Base-by-base conservation (phyloP, 202 grass and related monocot species). In the Panicum virgatum region DNA sequence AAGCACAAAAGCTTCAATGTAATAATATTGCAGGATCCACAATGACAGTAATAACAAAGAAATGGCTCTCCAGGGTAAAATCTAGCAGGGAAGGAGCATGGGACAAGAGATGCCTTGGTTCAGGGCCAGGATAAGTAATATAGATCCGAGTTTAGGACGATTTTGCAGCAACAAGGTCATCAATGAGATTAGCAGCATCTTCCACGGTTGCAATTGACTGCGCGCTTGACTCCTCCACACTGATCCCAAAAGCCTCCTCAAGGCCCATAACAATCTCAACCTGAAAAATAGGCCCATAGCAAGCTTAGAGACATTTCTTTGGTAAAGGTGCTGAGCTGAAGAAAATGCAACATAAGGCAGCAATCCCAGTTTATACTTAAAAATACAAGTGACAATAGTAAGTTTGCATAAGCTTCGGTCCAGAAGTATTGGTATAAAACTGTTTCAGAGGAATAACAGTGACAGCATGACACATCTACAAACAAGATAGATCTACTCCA, bases 231-330 rank as follows among this genome's bases (percentile, higher is more conserved):
- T 96, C 93, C 45, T 96, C 93, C 7, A 96, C 93, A 12, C 23
- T 93, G 88, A 96, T 96, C 3, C 80, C 43, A 4, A 96, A 96
- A 36, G 71, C 79, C 82, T 96, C 93, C 88, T 96, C 93, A 37
- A 96, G 86, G 51, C 88, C 90, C 93, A 96, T 93, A 54, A 96
- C 88, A 80, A 96, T 90, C 90, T 96, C 93, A 57, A 96, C 93
- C 93, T 96, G 86, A 75, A 84, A 68, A 73, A 43, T 1, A 78
- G 5, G 56, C 29, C 14, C 12, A 52, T 29, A 10, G 0, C 9
- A 69, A 57, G 48, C 25, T 83, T 56, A 56, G 12, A n/a, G n/a
- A n/a, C n/a, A n/a, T 47, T 25, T 12, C 76, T 39, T 15, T 37
- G 1, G 20, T n/a, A 59, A 73, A 29, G 15, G 38, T 9, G 3